Conservation (phyloP, 179 eudicot species). For the Drosera spatulata region DNA sequence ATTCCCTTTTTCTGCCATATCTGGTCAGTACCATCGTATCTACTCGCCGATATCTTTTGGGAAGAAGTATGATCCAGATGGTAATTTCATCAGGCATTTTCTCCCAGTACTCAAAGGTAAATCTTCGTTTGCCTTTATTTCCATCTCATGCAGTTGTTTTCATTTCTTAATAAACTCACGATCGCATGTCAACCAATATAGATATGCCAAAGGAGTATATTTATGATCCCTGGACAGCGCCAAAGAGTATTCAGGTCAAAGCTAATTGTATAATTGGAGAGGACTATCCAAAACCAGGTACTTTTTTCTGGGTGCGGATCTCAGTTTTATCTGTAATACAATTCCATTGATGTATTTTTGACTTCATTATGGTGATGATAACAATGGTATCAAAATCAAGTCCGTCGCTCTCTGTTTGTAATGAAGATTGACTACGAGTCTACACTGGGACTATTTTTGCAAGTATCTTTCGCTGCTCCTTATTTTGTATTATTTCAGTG, state of each 20-base stretch:
- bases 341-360: too few species aligned
- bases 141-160: neutral
- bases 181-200: slow-evolving; percentile 10
- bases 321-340: too few species aligned
- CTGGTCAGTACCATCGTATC: slow-evolving; percentile 66
- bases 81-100: slow-evolving; percentile 74
- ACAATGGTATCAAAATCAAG: too few species aligned
- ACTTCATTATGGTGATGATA: too few species aligned
- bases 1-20: neutral
- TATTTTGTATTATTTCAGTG: slow-evolving; percentile 23
- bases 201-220: slow-evolving; percentile 94
- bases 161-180: neutral
- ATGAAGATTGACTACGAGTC: too few species aligned
- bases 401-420: too few species aligned
- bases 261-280: slow-evolving; percentile 82
- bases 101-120: slow-evolving; percentile 82
- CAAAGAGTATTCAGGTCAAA: slow-evolving; percentile 61
- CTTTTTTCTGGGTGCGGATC: neutral
- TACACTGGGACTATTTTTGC: too few species aligned
- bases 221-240: slow-evolving; percentile 97
- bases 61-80: slow-evolving; percentile 78
- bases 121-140: neutral
- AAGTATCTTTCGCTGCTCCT: neutral
- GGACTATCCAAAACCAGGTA: slow-evolving; percentile 88
- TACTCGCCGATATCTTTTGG: slow-evolving; percentile 89